A percentile compares a stretch with the other conserved stretches of the same genome.
phyloP scores from a whole-genome alignment of 1,284 basidiomycete genomes.

The Microbotryomycetes sp. region DNA sequence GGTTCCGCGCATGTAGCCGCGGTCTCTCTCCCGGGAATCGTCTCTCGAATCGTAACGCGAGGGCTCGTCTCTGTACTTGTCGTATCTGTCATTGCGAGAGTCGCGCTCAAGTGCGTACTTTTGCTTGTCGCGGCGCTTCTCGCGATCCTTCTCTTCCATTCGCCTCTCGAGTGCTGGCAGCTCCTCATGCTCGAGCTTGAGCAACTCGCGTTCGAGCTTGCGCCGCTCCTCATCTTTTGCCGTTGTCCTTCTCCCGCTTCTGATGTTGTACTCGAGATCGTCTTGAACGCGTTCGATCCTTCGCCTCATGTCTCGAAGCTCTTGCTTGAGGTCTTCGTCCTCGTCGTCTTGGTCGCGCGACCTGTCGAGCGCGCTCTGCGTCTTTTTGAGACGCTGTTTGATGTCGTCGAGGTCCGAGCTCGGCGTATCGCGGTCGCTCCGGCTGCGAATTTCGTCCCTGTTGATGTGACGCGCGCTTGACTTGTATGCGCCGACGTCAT shows the following conservation, averaged over 20 bases:
- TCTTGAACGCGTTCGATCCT: slow-evolving; percentile 82
- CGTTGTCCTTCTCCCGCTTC: slow-evolving; percentile 63
- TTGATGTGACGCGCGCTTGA: slow-evolving; percentile 83
- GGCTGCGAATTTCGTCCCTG: slow-evolving; percentile 69
- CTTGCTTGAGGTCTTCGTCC: slow-evolving; percentile 81
- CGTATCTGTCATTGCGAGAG: slow-evolving; percentile 72
- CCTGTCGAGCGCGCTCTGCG: slow-evolving; percentile 73
- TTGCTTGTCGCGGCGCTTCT: slow-evolving; percentile 66
- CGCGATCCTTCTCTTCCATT: slow-evolving; percentile 70
- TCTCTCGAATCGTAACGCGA: slow-evolving; percentile 37
- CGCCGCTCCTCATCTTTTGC: slow-evolving; percentile 80
- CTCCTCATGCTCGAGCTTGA: slow-evolving; percentile 81
- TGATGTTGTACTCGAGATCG: slow-evolving; percentile 80
- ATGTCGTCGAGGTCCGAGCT: slow-evolving; percentile 71
- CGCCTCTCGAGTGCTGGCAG: slow-evolving; percentile 84
- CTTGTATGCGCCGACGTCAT: slow-evolving; percentile 60
- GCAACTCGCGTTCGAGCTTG: slow-evolving; percentile 78
- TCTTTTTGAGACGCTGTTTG: slow-evolving; percentile 75
- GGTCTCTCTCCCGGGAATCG: slow-evolving; percentile 40
- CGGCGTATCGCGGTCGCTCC: slow-evolving; percentile 60
- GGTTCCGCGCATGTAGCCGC: slow-evolving; percentile 43
- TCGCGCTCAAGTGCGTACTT: slow-evolving; percentile 76
- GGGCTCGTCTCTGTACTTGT: slow-evolving; percentile 12
- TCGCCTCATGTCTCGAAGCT: slow-evolving; percentile 80
- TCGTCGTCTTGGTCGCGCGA: slow-evolving; percentile 61